Evolutionary conservation across 495 filamentous ascomycete genomes (phyloP), one percentile per base, ranked within the genome.

Genomic region (Aspergillus mulundensis): DNA sequence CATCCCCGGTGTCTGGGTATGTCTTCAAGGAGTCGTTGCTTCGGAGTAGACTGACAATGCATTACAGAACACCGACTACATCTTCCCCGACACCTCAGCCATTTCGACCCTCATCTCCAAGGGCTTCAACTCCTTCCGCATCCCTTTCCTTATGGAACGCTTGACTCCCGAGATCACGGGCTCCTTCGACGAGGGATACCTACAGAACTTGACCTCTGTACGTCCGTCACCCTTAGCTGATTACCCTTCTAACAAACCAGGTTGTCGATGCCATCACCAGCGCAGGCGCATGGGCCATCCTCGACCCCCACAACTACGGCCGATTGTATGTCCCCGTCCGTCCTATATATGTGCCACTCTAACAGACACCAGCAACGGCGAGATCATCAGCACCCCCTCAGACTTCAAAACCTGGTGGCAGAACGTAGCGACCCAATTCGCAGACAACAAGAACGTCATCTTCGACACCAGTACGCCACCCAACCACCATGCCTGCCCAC

Each of bases 301-400:
- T 88, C 23, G 82, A 87, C 61, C 84, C 87, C 10, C 87, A 90
- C 70, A 90, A 90, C 76, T 89, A 79, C 59, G 86, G 82, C 53
- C 69, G 81, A 64, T 72, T 70, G 72, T 73, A 61, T 53, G 70
- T 57, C 32, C 32, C 28, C 10, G 28, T 30, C 10, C 10, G 10
- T 10, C 28, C 28, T 30, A 30, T 10, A 18, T 32, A 10, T 12
- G 7, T 24, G 19, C 8, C 38, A n/a, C 5, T 4, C 38, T 43
- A 16, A 43, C 3, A 30, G 11, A 15, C 41, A n/a, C 16, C 25
- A 88, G 84, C 72, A 82, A 81, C 63, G 77, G 74, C 57, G 78
- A 75, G 49, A 78, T 90, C 71, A 88, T 90, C 66, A 83, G 78
- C 55, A 80, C 84, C 48, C 78, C 75, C 19, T 52, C 64, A 43